These are phyloP conservation scores for Thalassiosira oceanica DNA, from an alignment of 352 stramenopile species.

Conservation along the genomic window DNA sequence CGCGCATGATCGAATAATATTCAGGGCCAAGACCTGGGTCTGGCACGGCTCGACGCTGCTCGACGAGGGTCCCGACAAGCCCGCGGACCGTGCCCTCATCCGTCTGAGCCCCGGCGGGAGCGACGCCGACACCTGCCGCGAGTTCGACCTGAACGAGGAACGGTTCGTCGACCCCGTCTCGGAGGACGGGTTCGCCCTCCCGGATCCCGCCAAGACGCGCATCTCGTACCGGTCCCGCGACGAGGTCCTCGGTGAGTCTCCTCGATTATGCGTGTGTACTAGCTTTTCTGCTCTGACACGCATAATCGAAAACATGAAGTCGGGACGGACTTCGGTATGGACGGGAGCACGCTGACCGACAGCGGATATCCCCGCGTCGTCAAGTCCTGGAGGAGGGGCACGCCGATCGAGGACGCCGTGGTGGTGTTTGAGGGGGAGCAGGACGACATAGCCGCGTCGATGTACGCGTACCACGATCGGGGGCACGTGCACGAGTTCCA, in stretches of 20 bases:
- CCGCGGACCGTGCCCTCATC: constrained; percentile 39
- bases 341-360: constrained; percentile 44
- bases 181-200: constrained; percentile 32
- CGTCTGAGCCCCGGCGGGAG: constrained; percentile 41
- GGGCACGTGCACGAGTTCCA: constrained; percentile 50
- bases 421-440: constrained; percentile 55
- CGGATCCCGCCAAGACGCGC: constrained; percentile 39
- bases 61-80: constrained; percentile 20
- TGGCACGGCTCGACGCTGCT: constrained; percentile 54
- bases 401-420: constrained; percentile 27
- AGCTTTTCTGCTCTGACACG: too few species aligned
- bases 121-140: constrained; percentile 46
- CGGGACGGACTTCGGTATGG: constrained; percentile 50
- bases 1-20: too few species aligned
- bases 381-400: constrained; percentile 58
- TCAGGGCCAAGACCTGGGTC: constrained; percentile 61
- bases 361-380: constrained; percentile 58
- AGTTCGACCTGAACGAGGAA: constrained; percentile 47
- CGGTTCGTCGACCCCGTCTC: constrained; percentile 35
- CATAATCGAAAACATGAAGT: too few species aligned
- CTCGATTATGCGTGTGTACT: too few species aligned
- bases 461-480: constrained; percentile 43
- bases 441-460: constrained; percentile 28
- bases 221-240: constrained; percentile 44
- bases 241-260: constrained; percentile 39